These are phyloP conservation scores for Colletotrichum tofieldiae DNA, from an alignment of 2,329 filamentous ascomycete species.

Conservation along the genomic window DNA sequence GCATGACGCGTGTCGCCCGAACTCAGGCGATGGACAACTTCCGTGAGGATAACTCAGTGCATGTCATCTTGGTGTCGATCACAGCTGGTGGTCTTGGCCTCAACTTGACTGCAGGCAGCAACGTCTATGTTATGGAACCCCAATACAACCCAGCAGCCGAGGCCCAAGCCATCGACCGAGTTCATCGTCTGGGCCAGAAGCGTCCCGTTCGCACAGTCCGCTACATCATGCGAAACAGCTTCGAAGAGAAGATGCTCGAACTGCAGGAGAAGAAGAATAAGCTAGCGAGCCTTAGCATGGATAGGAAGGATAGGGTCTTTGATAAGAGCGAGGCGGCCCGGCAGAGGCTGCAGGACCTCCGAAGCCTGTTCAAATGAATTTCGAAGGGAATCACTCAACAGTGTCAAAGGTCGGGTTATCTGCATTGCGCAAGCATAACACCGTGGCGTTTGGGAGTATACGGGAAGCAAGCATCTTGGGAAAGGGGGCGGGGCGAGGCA, in stretches of 20 bases:
- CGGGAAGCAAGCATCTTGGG: constrained; percentile 9
- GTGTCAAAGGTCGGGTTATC: neutral
- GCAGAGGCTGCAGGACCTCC: constrained; percentile 73
- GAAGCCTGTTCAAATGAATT: constrained; percentile 70
- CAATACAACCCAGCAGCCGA: constrained; percentile 98
- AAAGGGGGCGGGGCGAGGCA: neutral
- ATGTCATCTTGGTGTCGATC: constrained; percentile 92
- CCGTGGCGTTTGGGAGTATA: constrained; percentile 32
- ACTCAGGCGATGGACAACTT: constrained; percentile 84
- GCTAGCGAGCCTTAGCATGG: constrained; percentile 89
- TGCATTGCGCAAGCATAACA: constrained; percentile 20
- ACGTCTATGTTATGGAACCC: constrained; percentile 97
- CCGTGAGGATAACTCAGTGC: constrained; percentile 78
- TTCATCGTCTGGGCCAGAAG: constrained; percentile 92
- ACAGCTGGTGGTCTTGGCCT: constrained; percentile 92
- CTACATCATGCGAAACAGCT: constrained; percentile 91
- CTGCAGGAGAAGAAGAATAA: constrained; percentile 95
- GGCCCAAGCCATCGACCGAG: constrained; percentile 93
- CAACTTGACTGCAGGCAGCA: constrained; percentile 88
- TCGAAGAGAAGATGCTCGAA: constrained; percentile 93
- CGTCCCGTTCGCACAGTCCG: constrained; percentile 89
- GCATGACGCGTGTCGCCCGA: constrained; percentile 84
- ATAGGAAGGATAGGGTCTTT: constrained; percentile 69
- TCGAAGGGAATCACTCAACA: neutral
- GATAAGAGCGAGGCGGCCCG: constrained; percentile 71